A percentile compares a stretch with the other conserved stretches of the same genome.
These are phyloP conservation scores for Triticum monococcum DNA, from an alignment of 176 grass and related monocot genomes.

Conservation along the genomic window DNA sequence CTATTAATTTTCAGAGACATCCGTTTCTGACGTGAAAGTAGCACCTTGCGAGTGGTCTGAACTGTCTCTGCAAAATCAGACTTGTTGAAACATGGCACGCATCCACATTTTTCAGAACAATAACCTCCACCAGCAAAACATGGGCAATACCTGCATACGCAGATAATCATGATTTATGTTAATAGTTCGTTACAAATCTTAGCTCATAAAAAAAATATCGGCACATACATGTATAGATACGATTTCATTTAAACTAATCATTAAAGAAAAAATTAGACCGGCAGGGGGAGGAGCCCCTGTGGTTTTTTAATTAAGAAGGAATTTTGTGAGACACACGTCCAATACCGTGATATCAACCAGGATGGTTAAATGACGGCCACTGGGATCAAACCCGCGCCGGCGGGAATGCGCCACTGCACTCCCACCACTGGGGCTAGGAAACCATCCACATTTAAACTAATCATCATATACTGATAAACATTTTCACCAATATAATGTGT, in stretches of 20 bases:
- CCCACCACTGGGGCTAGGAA: too few relatives aligned
- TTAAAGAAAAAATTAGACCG: too few relatives aligned
- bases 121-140: conserved; percentile 62
- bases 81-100: conserved; percentile 60
- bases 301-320: too few relatives aligned
- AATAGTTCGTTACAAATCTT: background rate
- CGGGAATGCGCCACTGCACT: too few relatives aligned
- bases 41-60: conserved; percentile 63
- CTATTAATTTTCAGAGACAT: conserved; percentile 56
- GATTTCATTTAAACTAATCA: background rate
- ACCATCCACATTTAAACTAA: background rate
- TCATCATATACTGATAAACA: background rate
- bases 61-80: conserved; percentile 45
- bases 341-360: too few relatives aligned
- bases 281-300: too few relatives aligned
- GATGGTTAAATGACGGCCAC: too few relatives aligned
- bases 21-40: conserved; percentile 53
- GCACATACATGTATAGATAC: background rate
- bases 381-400: too few relatives aligned
- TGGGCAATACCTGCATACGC: conserved; percentile 53
- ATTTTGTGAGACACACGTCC: too few relatives aligned
- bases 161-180: background rate
- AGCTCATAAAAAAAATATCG: background rate
- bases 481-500: background rate
- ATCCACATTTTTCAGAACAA: conserved; percentile 65